Conservation (phyloP, 192 early-diverging fungal genomes). For the Podila minutissima region DNA sequence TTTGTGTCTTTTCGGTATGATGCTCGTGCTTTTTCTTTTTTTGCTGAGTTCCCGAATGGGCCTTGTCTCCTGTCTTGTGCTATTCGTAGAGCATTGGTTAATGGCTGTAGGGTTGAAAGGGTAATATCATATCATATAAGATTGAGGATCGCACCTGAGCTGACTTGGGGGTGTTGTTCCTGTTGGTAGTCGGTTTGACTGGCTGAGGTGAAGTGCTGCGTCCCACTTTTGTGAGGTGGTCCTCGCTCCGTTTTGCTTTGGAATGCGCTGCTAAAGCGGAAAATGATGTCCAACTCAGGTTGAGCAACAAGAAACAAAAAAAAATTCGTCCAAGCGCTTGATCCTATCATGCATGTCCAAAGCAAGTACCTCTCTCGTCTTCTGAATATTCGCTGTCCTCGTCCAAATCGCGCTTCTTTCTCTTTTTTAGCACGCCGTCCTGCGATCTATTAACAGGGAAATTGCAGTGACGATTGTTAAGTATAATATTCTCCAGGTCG, state of each 20-base stretch:
- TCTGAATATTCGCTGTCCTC: conserved; percentile 51
- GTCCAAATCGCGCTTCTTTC: conserved; percentile 41
- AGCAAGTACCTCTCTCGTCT: conserved; percentile 36
- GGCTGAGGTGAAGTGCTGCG: conserved; percentile 48
- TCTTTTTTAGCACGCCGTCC: conserved; percentile 36
- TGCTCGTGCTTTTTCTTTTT: conserved; percentile 46
- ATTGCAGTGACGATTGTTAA: too few species aligned
- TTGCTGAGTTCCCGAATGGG: conserved; percentile 29
- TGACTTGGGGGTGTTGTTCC: conserved; percentile 31
- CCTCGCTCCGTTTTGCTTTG: conserved; percentile 44
- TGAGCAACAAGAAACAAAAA: not conserved
- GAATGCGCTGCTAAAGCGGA: not conserved
- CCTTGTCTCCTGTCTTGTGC: conserved; percentile 39
- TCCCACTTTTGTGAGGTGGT: conserved; percentile 28
- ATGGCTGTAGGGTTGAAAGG: not conserved
- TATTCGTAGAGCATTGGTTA: not conserved
- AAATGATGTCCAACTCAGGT: not conserved
- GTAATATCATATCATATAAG: not conserved
- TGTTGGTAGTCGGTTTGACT: conserved; percentile 17
- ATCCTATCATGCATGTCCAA: not conserved
- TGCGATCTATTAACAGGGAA: conserved; percentile 8
- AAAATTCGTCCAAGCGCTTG: too few species aligned
- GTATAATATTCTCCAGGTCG: too few species aligned
- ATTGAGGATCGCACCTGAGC: conserved; percentile 27
- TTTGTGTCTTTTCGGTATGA: conserved; percentile 39